phyloP scores from a whole-genome alignment of 768 basidiomycete species.

The Mycena pura region DNA sequence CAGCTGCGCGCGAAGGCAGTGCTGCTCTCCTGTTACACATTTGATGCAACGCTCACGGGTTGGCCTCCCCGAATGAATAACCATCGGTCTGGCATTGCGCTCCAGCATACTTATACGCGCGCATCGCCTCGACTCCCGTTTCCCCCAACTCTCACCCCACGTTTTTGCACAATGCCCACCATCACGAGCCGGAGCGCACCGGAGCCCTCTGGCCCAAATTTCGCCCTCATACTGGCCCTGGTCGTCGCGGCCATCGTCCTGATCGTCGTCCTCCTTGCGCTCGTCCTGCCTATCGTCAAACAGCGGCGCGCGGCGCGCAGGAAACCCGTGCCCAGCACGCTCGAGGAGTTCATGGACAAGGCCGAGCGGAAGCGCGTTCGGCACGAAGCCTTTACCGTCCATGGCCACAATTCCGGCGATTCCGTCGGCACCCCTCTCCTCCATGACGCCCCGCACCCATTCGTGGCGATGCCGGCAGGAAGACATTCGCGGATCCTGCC shows the following conservation, averaged over 20 bases:
- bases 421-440: conserved; percentile 9
- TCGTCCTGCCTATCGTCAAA: not conserved
- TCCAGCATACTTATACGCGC: conserved; percentile 32
- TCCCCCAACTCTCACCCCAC: not conserved
- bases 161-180: conserved; percentile 14
- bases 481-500: not conserved
- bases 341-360: conserved; percentile 7
- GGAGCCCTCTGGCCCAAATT: not conserved
- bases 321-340: not conserved
- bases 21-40: too few relatives aligned
- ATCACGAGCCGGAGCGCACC: conserved; percentile 5
- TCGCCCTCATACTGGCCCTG: conserved; percentile 13
- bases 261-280: not conserved
- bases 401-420: not conserved
- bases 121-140: not conserved
- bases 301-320: not conserved
- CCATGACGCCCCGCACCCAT: not conserved
- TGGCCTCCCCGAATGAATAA: too few relatives aligned
- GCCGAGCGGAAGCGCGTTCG: not conserved
- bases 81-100: too few relatives aligned
- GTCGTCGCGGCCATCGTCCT: not conserved
- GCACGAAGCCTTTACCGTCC: not conserved
- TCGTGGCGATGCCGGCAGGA: not conserved
- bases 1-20: too few relatives aligned
- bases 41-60: too few relatives aligned